Evolutionary conservation across 2,329 filamentous ascomycete species (phyloP), one percentile per base, ranked within the genome.

Genomic region (Trichoderma sp.): DNA sequence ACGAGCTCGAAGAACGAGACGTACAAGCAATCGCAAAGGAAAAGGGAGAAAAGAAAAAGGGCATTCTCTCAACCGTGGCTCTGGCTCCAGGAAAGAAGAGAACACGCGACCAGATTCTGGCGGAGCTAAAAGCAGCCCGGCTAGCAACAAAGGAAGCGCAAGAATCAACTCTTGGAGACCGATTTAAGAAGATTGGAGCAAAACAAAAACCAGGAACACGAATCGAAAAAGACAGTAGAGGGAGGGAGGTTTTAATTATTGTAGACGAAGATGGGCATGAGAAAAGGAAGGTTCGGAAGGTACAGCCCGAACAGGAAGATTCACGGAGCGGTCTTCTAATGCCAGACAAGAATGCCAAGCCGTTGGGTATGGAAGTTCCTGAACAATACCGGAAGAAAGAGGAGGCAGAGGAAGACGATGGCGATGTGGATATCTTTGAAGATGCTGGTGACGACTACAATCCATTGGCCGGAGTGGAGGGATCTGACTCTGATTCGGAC

Each of bases 391-490:
- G 77, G 61, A 84, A 84, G 68, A 78, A 83, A 55, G 81, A 83
- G 43, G 78, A 79, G 7, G 77, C 84, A 11, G 80, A 86, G 69
- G 79, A 83, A 71, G 83, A 87, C 24, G 82, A 87, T 46, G 82
- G 87, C 68, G 84, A 91, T 64, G 77, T 87, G 28, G 83, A 90
- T 73, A 91, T 91, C 8, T 91, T 91, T 71, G 89, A 87, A 49
- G 88, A 86, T 65, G 88, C 83, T 0, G 89, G 86, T 3, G 88
- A 89, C 68, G 89, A 91, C 73, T 91, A 91, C 75, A 84, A 91
- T 75, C 89, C 89, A 1, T 77, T 91, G 52, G 89, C 88, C 3
- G 89, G 83, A 6, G 79, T 91, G 72, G 83, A 79, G 16, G 81
- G 72, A 24, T 81, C 80, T 18, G 81, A 81, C 8, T 81, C 80